Base-by-base conservation (phyloP, 306 rosid species). In the apple (Malus domestica) region DNA sequence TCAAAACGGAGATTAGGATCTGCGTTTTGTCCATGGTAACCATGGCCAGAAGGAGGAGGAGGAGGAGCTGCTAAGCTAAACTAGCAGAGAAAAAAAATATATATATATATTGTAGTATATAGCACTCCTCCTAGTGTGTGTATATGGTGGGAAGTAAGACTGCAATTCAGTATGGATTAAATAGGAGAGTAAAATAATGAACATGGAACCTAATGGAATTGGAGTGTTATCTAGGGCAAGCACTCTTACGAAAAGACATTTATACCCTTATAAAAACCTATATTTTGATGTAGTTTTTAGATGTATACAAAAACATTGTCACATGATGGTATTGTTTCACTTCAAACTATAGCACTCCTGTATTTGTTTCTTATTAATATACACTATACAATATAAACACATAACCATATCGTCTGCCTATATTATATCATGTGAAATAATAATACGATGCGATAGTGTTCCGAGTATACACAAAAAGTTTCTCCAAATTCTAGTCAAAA, bases 101-200 rank as follows among this genome's bases (percentile, higher is more conserved):
- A 80, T 32, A 33, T 16, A 51, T 20, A 42, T 25, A 13, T 61
- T 25, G 35, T 61, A 4, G 49, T 62, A 42, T 67, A 29, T 6
- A 7, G 15, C 11, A 30, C 40, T 63, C 62, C 67, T 81, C 74
- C 68, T 73, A 55, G 87, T 81, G 76, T 76, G 68, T 76, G 82
- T 88, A 55, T 52, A 33, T 44, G 81, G 82, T 79, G 88, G 73
- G 72, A 79, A 83, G 83, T 62, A n/a, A 70, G 58, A 54, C 78
- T 82, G 79, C 49, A 72, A 60, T 73, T 76, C 80, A 52, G 71
- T 60, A 63, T 75, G 88, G 89, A 85, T 88, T 93, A 90, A 93
- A 93, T 93, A 93, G 85, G 88, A 66, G 88, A 64, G n/a, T 58
- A 58, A 58, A 58, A 22, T 22, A 58, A 58, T 58, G 30, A 58